A percentile compares a stretch with the other conserved stretches of the same genome.
Conservation (phyloP, 495 filamentous ascomycete genomes). For the Penicillium canescens region DNA sequence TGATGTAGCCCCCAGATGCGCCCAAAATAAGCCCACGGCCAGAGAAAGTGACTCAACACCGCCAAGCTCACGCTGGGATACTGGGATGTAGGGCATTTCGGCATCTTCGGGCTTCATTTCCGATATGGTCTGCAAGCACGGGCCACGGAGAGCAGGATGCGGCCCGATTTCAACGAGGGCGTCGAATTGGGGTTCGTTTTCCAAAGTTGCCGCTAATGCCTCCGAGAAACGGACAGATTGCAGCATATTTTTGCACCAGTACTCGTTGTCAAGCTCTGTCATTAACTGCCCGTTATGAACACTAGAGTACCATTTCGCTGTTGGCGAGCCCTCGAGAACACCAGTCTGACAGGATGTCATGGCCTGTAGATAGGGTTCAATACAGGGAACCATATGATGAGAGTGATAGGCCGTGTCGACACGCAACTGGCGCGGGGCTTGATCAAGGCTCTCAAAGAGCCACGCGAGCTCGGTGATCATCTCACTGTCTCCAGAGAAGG, state of each 20-base stretch:
- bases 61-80: no score
- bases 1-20: no score
- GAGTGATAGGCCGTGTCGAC: constrained; percentile 40
- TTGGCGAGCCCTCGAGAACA: no score
- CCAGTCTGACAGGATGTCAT: neutral
- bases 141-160: neutral
- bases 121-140: no score
- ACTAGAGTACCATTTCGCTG: constrained; percentile 9
- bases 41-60: no score
- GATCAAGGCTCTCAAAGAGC: no score
- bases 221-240: neutral
- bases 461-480: no score
- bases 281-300: constrained; percentile 10
- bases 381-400: constrained; percentile 34
- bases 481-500: constrained; percentile 31
- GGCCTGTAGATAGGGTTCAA: constrained; percentile 6
- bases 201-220: neutral
- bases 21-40: no score
- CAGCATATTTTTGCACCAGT: neutral
- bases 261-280: neutral
- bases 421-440: constrained; percentile 31
- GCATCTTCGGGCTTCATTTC: no score
- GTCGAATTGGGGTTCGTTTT: neutral
- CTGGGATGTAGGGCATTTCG: no score
- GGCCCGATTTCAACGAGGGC: neutral